phyloP scores from a whole-genome alignment of 192 early-diverging fungal species.

The Haplosporangium gracile region DNA sequence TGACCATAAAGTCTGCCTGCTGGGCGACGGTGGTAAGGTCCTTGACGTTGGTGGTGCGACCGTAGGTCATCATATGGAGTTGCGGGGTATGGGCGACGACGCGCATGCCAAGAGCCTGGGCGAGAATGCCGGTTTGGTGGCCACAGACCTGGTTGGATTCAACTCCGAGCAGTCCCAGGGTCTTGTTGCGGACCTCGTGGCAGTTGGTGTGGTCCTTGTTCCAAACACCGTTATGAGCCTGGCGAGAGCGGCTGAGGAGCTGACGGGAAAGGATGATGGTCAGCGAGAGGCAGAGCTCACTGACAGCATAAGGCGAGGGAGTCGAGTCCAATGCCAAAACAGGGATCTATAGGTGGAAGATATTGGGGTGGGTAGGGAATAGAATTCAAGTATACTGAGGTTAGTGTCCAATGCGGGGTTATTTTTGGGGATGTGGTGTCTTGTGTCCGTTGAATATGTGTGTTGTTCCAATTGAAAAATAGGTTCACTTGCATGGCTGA shows the following conservation, averaged over 20 bases:
- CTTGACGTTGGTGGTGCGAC: conserved; percentile 50
- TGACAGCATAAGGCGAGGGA: conserved; percentile 54
- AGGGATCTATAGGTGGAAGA: conserved; percentile 28
- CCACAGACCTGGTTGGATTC: conserved; percentile 44
- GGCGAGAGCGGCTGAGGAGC: conserved; percentile 42
- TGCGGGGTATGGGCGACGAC: conserved; percentile 48
- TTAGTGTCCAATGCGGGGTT: not conserved
- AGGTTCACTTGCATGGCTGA: conserved; percentile 39
- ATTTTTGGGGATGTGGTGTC: not conserved
- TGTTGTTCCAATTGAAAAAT: not conserved
- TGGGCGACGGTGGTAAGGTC: conserved; percentile 45
- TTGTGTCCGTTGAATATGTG: not conserved
- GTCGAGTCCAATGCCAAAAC: conserved; percentile 49
- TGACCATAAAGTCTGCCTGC: conserved; percentile 50
- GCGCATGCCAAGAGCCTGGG: conserved; percentile 54
- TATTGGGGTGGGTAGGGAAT: not conserved
- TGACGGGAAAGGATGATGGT: conserved; percentile 56
- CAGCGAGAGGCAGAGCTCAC: conserved; percentile 56
- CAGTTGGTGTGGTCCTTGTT: conserved; percentile 56
- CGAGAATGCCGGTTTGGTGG: conserved; percentile 52
- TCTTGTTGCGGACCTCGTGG: conserved; percentile 54
- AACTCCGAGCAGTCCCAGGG: conserved; percentile 43
- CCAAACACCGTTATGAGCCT: conserved; percentile 46
- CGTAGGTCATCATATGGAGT: conserved; percentile 54
- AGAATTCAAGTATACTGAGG: not conserved